Conservation (phyloP, 1,284 basidiomycete species). For the Trichosporon faecale region DNA sequence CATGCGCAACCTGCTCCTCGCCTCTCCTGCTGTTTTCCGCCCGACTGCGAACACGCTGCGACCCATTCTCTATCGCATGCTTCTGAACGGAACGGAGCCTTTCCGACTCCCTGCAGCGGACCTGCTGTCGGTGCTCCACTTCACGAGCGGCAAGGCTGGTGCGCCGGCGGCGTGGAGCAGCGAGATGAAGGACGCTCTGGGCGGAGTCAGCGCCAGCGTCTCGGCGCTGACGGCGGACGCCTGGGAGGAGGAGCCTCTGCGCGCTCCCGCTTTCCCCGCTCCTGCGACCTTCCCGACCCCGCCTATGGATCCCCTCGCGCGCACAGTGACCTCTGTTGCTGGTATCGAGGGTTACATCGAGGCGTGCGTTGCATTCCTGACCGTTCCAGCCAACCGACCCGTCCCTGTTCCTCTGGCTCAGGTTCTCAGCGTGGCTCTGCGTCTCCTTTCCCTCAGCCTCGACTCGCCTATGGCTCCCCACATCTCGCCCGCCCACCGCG, state of each 20-base stretch:
- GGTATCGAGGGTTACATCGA: constrained; percentile 39
- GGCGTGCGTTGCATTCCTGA: constrained; percentile 45
- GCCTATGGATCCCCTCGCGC: constrained; percentile 30
- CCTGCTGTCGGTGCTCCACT: constrained; percentile 38
- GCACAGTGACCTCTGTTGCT: constrained; percentile 28
- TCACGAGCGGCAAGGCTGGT: constrained; percentile 45
- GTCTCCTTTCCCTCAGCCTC: constrained; percentile 58
- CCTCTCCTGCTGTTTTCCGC: constrained; percentile 45
- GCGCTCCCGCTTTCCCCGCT: constrained; percentile 13
- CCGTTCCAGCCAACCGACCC: constrained; percentile 62
- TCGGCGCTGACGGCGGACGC: constrained; percentile 35
- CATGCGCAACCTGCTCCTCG: constrained; percentile 32
- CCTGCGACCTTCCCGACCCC: constrained; percentile 23
- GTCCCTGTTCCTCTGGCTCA: constrained; percentile 69
- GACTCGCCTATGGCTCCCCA: constrained; percentile 57
- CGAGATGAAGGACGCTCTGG: constrained; percentile 40
- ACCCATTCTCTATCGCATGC: constrained; percentile 29
- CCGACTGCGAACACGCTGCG: constrained; percentile 36
- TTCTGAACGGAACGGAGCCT: constrained; percentile 26
- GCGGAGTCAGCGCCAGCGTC: constrained; percentile 32
- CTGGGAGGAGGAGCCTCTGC: constrained; percentile 38
- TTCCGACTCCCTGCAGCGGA: constrained; percentile 24
- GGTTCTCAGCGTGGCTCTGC: constrained; percentile 46
- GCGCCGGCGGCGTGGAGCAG: constrained; percentile 36
- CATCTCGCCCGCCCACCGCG: constrained; percentile 44